phyloP scores from a whole-genome alignment of 768 basidiomycete genomes.

The Calocybe cyanea region DNA sequence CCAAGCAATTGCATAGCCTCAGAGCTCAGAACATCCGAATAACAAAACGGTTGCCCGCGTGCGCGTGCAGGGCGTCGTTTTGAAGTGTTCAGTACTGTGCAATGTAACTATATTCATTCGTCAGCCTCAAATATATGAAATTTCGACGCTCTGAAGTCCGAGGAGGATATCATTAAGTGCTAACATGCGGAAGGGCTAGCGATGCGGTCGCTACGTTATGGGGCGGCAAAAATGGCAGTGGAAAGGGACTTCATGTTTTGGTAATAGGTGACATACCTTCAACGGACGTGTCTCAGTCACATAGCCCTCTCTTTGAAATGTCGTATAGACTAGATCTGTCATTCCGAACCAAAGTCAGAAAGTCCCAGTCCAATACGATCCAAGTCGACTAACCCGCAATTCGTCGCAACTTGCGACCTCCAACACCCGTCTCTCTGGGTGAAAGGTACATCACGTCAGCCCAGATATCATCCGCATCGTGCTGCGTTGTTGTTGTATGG shows the following conservation, averaged over 20 bases:
- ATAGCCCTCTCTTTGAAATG: constrained; percentile 40
- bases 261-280: constrained; percentile 32
- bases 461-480: constrained; percentile 16
- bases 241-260: neutral
- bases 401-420: constrained; percentile 19
- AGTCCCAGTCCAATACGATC: neutral
- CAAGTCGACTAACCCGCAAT: constrained; percentile 25
- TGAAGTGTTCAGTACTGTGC: constrained; percentile 19
- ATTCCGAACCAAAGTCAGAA: neutral
- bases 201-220: too few species aligned
- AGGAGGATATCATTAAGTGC: too few species aligned
- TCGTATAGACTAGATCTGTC: constrained; percentile 38
- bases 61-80: constrained; percentile 10
- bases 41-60: constrained; percentile 16
- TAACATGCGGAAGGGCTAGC: too few species aligned
- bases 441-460: constrained; percentile 60
- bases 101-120: constrained; percentile 14
- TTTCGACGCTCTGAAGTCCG: too few species aligned
- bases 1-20: neutral
- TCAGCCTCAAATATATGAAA: too few species aligned
- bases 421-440: constrained; percentile 32
- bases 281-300: constrained; percentile 44
- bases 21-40: constrained; percentile 14
- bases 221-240: constrained; percentile 46
- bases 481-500: neutral